Evolutionary conservation across 1,284 basidiomycete species (phyloP), one percentile per base, ranked within the genome.

Genomic region (Fistulina hepatica): DNA sequence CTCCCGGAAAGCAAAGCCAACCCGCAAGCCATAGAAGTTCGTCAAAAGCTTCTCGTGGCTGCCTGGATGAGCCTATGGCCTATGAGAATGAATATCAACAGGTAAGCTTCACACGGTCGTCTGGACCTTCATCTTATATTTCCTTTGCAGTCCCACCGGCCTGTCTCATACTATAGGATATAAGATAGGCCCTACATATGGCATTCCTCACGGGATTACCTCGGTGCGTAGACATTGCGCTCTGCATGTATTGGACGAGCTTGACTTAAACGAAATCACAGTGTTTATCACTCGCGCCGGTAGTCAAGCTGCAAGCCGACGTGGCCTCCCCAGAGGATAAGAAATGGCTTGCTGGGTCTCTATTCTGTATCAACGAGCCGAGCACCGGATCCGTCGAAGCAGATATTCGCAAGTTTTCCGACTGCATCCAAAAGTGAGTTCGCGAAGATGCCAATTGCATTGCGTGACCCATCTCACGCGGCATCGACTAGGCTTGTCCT

Each of bases 1-100:
- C 69, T 90, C 6, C 79, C 81, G 0, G 52, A 61, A 39, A 74
- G 72, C 23, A 81, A 80, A 52, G 67, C 64, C 9, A 57, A 81
- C 41, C 76, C 79, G 0, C 49, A 57, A 15, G 62, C 76, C 43
- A 43, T 88, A 13, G 68, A 67, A 11, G 54, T 67, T 33, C 69
- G 86, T 13, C 80, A 85, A 49, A 76, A 71, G 48, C 63, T 86
- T 5, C 75, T 83, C 53, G 44, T 88, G 22, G 85, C 82, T 0
- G 71, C 78, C 1, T 86, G 81, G 81, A 81, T 81, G 75, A 81
- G 77, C 37, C 53, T 85, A 10, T 86, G 78, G 76, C 82, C 83
- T 0, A 59, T 65, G 37, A 68, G 67, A 54, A 43, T 63, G 12
- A 74, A 75, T 48, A 65, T 60, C 48, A 70, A 75, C 45, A 63